A percentile compares a stretch with the other conserved stretches of the same genome.
phyloP scores from a whole-genome alignment of 495 filamentous ascomycete species.

The Chaetomium tenue region DNA sequence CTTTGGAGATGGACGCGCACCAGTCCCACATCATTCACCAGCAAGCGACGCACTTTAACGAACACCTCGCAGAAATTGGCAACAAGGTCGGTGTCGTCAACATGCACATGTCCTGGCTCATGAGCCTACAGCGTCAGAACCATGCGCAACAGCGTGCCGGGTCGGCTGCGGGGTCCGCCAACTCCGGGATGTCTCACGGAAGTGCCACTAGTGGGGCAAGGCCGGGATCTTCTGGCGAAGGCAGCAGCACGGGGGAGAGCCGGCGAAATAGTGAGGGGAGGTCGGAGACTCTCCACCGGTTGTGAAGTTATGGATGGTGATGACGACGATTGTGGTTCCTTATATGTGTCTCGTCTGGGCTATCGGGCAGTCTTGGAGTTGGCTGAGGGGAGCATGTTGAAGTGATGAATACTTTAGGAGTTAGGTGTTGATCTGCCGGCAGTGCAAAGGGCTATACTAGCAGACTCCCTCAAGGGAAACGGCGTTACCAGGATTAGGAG shows the following conservation, averaged over 20 bases:
- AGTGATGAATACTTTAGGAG: conserved; percentile 1
- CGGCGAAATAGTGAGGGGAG: conserved; percentile 26
- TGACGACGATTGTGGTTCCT: background rate
- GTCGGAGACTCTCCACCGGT: conserved; percentile 20
- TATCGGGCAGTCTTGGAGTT: background rate
- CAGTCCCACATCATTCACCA: conserved; percentile 52
- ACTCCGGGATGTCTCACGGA: background rate
- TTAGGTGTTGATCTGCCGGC: background rate
- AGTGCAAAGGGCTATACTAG: background rate
- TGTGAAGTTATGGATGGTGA: conserved; percentile 6
- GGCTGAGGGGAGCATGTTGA: background rate
- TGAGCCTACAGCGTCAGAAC: conserved; percentile 41
- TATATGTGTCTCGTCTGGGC: background rate
- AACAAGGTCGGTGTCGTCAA: conserved; percentile 51
- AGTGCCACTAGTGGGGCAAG: background rate
- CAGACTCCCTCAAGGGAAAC: background rate
- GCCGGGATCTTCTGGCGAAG: background rate
- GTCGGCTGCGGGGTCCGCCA: conserved; percentile 1
- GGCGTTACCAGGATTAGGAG: background rate
- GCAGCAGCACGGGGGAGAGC: background rate
- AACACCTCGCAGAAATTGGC: conserved; percentile 53
- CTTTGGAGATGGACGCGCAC: conserved; percentile 49
- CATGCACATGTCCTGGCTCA: conserved; percentile 57
- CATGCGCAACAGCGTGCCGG: conserved; percentile 23
- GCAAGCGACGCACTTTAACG: conserved; percentile 50